A percentile compares a stretch with the other conserved stretches of the same genome.
These are phyloP conservation scores for Diaporthe sp. DNA, from an alignment of 2,329 filamentous ascomycete genomes.

Conservation along the genomic window DNA sequence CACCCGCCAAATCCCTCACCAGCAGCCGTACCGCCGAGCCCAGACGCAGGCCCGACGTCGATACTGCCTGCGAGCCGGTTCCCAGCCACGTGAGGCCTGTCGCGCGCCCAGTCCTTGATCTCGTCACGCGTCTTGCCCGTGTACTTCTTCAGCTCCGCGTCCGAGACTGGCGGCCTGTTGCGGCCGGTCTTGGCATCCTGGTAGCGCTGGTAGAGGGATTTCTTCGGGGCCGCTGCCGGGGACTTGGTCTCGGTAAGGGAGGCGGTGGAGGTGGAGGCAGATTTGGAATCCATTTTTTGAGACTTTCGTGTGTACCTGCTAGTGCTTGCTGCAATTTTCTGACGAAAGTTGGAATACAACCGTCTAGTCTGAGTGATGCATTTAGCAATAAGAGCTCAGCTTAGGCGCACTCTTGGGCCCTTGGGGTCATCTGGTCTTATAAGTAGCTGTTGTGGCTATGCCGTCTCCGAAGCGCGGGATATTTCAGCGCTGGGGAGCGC, in stretches of 20 bases:
- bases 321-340: slow-evolving; percentile 44
- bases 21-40: slow-evolving; percentile 49
- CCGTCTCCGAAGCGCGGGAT: neutral
- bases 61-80: slow-evolving; percentile 56
- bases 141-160: slow-evolving; percentile 56
- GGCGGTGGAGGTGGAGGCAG: neutral
- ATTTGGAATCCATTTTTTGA: neutral
- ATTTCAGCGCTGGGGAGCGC: neutral
- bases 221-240: neutral
- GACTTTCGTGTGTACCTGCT: neutral
- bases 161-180: slow-evolving; percentile 51
- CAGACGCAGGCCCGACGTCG: slow-evolving; percentile 48
- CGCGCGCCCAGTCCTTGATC: slow-evolving; percentile 55
- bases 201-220: slow-evolving; percentile 45
- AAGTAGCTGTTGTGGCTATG: slow-evolving; percentile 4
- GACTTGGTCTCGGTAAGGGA: neutral
- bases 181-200: slow-evolving; percentile 42
- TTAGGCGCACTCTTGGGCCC: neutral
- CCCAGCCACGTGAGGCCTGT: slow-evolving; percentile 55
- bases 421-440: neutral
- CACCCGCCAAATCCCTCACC: slow-evolving; percentile 33
- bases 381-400: neutral
- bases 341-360: too few relatives aligned
- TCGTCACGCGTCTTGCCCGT: slow-evolving; percentile 54
- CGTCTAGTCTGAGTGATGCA: fast-evolving